Evolutionary conservation across 2,329 filamentous ascomycete species (phyloP).

Genomic region (Colletotrichum sp.): DNA sequence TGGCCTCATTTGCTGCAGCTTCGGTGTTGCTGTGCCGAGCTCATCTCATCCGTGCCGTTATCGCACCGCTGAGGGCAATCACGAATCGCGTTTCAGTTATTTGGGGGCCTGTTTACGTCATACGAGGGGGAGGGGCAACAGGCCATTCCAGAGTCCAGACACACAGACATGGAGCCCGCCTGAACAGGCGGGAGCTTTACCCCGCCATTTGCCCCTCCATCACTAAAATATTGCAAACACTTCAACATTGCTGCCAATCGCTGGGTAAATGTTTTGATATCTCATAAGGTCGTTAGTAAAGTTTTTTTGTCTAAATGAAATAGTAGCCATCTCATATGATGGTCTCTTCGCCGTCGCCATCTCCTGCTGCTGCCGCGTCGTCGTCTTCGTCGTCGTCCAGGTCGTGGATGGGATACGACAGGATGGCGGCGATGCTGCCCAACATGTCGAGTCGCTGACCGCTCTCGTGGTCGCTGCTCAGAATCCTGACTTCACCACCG

Average conservation of each 20-base stretch:
- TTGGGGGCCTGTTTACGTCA: constrained; percentile 3
- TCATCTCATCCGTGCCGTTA: not conserved
- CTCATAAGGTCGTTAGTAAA: not conserved
- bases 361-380: constrained; percentile 24
- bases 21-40: constrained; percentile 16
- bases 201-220: not conserved
- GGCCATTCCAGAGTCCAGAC: not conserved
- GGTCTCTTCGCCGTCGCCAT: not conserved
- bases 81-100: not conserved
- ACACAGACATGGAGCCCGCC: not conserved
- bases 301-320: not conserved
- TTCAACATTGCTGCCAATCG: not conserved
- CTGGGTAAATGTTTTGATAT: not conserved
- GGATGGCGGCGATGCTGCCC: constrained; percentile 85
- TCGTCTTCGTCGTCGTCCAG: constrained; percentile 73
- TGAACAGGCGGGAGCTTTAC: not conserved
- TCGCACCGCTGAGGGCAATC: not conserved
- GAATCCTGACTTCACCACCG: constrained; percentile 85
- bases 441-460: constrained; percentile 83
- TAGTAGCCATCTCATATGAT: not conserved
- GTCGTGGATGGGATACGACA: constrained; percentile 87
- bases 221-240: not conserved
- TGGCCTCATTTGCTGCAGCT: not conserved
- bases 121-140: not conserved
- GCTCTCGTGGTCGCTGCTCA: constrained; percentile 94